phyloP scores from a whole-genome alignment of 768 basidiomycete species.

The Suillus fuscotomentosus region DNA sequence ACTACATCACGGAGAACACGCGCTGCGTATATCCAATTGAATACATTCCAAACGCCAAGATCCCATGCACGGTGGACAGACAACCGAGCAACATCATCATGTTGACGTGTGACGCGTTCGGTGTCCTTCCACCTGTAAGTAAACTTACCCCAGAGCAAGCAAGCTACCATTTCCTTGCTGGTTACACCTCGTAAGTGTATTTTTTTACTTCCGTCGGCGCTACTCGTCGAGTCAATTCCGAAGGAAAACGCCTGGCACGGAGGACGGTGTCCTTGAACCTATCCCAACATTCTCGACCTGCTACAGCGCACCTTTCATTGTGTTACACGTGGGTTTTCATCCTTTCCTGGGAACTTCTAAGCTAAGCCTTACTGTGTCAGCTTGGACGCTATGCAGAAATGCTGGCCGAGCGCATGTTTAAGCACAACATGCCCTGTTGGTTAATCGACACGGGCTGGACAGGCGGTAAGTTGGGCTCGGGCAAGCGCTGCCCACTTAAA shows the following conservation, averaged over 20 bases:
- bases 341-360: background rate
- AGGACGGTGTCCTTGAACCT: constrained; percentile 96
- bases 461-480: constrained; percentile 88
- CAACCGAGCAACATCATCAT: constrained; percentile 96
- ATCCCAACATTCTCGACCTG: constrained; percentile 99
- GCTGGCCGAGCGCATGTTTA: constrained; percentile 92
- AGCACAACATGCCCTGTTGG: constrained; percentile 91
- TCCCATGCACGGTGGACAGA: constrained; percentile 82
- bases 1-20: constrained; percentile 99
- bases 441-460: constrained; percentile 99
- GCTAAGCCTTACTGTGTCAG: constrained; percentile 31
- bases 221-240: constrained; percentile 16
- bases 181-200: constrained; percentile 81
- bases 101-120: constrained; percentile 97
- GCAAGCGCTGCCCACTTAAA: constrained; percentile 94
- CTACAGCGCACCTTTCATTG: constrained; percentile 99
- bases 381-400: constrained; percentile 95
- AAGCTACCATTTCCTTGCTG: constrained; percentile 95
- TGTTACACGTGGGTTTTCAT: constrained; percentile 70
- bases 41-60: constrained; percentile 91
- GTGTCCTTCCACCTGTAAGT: constrained; percentile 95
- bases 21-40: constrained; percentile 99
- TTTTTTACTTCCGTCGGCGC: background rate
- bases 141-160: constrained; percentile 93
- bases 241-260: constrained; percentile 97